Conservation (phyloP, 495 filamentous ascomycete genomes). For the Saxispiralis lemnorum region DNA sequence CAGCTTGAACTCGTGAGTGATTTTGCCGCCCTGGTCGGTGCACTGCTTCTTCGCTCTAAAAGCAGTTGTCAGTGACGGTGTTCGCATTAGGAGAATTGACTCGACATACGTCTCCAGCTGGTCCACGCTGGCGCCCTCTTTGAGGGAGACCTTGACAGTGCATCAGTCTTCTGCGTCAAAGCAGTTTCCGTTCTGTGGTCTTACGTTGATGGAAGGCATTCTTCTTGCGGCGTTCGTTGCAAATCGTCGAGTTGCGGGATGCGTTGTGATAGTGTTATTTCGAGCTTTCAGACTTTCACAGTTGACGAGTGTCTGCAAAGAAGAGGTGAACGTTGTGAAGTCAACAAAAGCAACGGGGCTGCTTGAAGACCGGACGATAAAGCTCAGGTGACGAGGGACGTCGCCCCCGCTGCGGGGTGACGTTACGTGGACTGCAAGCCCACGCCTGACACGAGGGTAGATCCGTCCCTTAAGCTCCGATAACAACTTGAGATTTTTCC, state of each 20-base stretch:
- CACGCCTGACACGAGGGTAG: too few species aligned
- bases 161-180: conserved; percentile 1
- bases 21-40: conserved; percentile 54
- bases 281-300: too few species aligned
- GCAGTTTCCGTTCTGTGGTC: neutral
- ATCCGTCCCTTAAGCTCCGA: neutral
- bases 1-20: conserved; percentile 64
- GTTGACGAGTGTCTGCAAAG: too few species aligned
- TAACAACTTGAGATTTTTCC: neutral
- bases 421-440: too few species aligned
- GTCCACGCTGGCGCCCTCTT: conserved; percentile 39
- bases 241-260: neutral
- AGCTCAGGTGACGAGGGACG: too few species aligned
- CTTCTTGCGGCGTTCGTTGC: neutral
- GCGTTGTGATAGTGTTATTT: neutral
- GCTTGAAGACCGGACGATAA: too few species aligned
- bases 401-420: too few species aligned
- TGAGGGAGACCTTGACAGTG: conserved; percentile 52
- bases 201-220: conserved; percentile 16
- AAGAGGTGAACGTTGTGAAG: too few species aligned
- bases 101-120: conserved; percentile 44
- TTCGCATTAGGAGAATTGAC: neutral
- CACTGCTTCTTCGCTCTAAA: conserved; percentile 56
- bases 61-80: neutral
- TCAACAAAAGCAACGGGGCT: too few species aligned